Percentiles rank a stretch among this genome's conserved stretches.
These are phyloP conservation scores for Phaeosphaeria sp. DNA, from an alignment of 2,329 filamentous ascomycete genomes.

Conservation along the genomic window DNA sequence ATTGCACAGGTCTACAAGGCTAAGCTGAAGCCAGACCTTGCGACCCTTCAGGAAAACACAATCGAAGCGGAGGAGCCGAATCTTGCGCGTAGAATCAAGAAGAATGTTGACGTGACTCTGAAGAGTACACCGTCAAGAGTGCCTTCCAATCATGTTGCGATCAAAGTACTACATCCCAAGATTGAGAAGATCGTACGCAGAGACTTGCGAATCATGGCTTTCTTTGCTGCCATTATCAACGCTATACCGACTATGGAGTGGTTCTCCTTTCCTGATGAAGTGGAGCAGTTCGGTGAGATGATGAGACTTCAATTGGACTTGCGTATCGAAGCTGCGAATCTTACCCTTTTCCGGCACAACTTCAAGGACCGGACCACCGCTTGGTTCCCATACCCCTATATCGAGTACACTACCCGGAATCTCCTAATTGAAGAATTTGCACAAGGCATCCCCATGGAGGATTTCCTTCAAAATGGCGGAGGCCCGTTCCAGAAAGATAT, in stretches of 20 bases:
- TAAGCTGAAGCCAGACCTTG: slow-evolving; percentile 81
- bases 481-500: slow-evolving; percentile 94
- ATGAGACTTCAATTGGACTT: slow-evolving; percentile 97
- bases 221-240: slow-evolving; percentile 87
- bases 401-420: slow-evolving; percentile 88
- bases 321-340: slow-evolving; percentile 90
- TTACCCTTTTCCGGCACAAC: slow-evolving; percentile 85
- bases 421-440: slow-evolving; percentile 96
- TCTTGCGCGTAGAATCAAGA: slow-evolving; percentile 72
- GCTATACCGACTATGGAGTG: slow-evolving; percentile 93
- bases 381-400: slow-evolving; percentile 96
- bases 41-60: slow-evolving; percentile 66
- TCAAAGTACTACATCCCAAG: slow-evolving; percentile 93
- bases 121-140: slow-evolving; percentile 86
- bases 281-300: slow-evolving; percentile 94
- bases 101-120: slow-evolving; percentile 82
- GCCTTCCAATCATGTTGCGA: slow-evolving; percentile 89
- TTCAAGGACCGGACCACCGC: slow-evolving; percentile 89
- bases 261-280: slow-evolving; percentile 94
- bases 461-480: slow-evolving; percentile 89
- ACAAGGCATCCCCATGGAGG: slow-evolving; percentile 87
- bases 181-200: slow-evolving; percentile 90
- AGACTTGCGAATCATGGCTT: slow-evolving; percentile 90
- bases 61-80: slow-evolving; percentile 60
- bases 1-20: slow-evolving; percentile 99